Percentiles rank a stretch among this genome's conserved stretches.
These are phyloP conservation scores for Dentipellis sp. DNA, from an alignment of 768 basidiomycete species.

Conservation along the genomic window DNA sequence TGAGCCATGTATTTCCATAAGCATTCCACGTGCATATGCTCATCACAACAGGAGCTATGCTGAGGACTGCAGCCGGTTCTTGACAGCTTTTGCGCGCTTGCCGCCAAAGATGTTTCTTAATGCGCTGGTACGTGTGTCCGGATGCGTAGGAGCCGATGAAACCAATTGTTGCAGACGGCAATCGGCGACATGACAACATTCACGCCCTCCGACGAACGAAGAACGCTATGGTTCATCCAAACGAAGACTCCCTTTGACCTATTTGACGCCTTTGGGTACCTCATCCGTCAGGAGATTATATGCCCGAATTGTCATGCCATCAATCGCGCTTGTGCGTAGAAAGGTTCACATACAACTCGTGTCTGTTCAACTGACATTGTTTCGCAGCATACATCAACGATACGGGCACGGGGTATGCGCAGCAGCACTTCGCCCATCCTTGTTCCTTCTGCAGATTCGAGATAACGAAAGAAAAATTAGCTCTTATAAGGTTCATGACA, in stretches of 20 bases:
- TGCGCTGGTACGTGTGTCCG: slow-evolving; percentile 4
- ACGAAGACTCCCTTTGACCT: slow-evolving; percentile 23
- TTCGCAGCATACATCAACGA: slow-evolving; percentile 29
- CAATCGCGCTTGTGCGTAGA: slow-evolving; percentile 22
- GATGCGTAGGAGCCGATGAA: neutral
- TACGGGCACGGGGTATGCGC: slow-evolving; percentile 37
- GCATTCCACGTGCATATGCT: neutral
- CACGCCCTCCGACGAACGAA: slow-evolving; percentile 3
- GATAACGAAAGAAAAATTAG: slow-evolving; percentile 33
- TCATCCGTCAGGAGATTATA: slow-evolving; percentile 18
- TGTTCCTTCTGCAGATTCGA: slow-evolving; percentile 29
- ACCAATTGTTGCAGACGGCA: slow-evolving; percentile 2
- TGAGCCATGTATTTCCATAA: slow-evolving; percentile 5
- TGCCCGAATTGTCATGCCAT: slow-evolving; percentile 26
- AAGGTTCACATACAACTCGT: neutral
- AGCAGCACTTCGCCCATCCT: slow-evolving; percentile 25
- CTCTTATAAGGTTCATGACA: slow-evolving; percentile 29
- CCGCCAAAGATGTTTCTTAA: neutral
- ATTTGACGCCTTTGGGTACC: slow-evolving; percentile 21
- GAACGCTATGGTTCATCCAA: slow-evolving; percentile 7
- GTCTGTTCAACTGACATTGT: slow-evolving; percentile 1
- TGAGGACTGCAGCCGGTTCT: slow-evolving; percentile 10
- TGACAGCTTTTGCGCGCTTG: neutral
- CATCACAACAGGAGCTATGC: slow-evolving; percentile 9
- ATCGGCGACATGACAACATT: slow-evolving; percentile 11